These are phyloP conservation scores for Xylaria sp. DNA, from an alignment of 2,329 filamentous ascomycete species.

Conservation along the genomic window DNA sequence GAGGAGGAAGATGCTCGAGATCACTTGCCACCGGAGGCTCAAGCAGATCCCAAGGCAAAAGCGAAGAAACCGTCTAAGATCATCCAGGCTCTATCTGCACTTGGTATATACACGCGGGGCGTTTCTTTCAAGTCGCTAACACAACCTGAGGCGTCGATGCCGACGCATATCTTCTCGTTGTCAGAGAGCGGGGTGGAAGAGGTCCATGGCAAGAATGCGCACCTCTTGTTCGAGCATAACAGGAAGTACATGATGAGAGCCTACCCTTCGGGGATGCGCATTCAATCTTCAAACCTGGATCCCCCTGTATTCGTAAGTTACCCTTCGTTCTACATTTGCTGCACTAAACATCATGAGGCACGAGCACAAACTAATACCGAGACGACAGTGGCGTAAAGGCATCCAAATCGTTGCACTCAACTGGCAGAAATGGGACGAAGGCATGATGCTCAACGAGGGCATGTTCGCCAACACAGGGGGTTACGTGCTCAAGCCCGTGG, in stretches of 20 bases:
- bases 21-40: conserved; percentile 48
- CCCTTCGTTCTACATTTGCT: not conserved
- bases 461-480: conserved; percentile 89
- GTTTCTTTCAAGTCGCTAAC: conserved; percentile 84
- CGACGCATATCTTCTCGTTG: conserved; percentile 75
- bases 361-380: conserved; percentile 19
- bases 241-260: conserved; percentile 84
- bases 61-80: conserved; percentile 70
- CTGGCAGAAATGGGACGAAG: conserved; percentile 91
- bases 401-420: conserved; percentile 93
- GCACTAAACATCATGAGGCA: not conserved
- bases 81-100: conserved; percentile 75
- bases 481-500: conserved; percentile 85
- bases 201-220: conserved; percentile 61
- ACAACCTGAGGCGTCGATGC: conserved; percentile 75
- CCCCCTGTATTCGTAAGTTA: conserved; percentile 71
- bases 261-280: conserved; percentile 84
- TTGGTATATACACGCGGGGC: conserved; percentile 86
- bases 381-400: conserved; percentile 76
- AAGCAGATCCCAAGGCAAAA: conserved; percentile 49
- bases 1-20: conserved; percentile 42
- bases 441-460: conserved; percentile 95
- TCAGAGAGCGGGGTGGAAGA: conserved; percentile 73
- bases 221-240: conserved; percentile 81
- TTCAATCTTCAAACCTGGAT: conserved; percentile 88